A percentile compares a stretch with the other conserved stretches of the same genome.
Evolutionary conservation across 1,284 basidiomycete genomes (phyloP).

Genomic region (Microbotryum saponariae): DNA sequence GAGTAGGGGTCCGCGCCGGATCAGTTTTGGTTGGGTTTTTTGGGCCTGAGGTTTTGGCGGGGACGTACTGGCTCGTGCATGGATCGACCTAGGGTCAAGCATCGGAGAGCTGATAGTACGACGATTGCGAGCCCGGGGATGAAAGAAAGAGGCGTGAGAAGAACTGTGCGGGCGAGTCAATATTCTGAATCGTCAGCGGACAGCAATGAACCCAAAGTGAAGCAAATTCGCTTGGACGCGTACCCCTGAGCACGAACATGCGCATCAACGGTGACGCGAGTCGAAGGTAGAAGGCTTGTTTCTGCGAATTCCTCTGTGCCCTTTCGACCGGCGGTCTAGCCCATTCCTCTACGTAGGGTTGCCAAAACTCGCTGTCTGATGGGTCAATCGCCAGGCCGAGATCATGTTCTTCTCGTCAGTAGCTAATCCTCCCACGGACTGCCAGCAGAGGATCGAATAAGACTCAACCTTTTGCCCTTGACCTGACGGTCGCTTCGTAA

Average conservation of each 20-base stretch:
- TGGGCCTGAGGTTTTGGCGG: neutral
- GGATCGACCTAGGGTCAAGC: conserved; percentile 26
- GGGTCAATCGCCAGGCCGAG: neutral
- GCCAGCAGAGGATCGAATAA: neutral
- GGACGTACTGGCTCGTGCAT: conserved; percentile 28
- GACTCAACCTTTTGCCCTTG: conserved; percentile 31
- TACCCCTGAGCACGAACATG: conserved; percentile 33
- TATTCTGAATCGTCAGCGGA: neutral
- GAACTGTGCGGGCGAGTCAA: conserved; percentile 18
- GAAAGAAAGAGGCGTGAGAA: conserved; percentile 37
- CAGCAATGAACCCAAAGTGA: neutral
- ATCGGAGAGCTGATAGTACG: conserved; percentile 30
- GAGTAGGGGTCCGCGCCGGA: no score
- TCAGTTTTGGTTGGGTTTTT: neutral
- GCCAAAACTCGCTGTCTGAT: conserved; percentile 31
- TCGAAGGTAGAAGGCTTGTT: conserved; percentile 30
- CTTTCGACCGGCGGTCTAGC: conserved; percentile 33
- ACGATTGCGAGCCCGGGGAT: conserved; percentile 34
- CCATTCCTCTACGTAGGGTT: conserved; percentile 38
- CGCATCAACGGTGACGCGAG: conserved; percentile 33
- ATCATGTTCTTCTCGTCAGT: neutral
- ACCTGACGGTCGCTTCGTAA: conserved; percentile 32
- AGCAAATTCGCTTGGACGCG: neutral
- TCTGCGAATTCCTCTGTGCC: conserved; percentile 30
- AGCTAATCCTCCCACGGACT: neutral